Evolutionary conservation across 148 eudicot genomes (phyloP).

Genomic region (Camellia lanceoleosa): DNA sequence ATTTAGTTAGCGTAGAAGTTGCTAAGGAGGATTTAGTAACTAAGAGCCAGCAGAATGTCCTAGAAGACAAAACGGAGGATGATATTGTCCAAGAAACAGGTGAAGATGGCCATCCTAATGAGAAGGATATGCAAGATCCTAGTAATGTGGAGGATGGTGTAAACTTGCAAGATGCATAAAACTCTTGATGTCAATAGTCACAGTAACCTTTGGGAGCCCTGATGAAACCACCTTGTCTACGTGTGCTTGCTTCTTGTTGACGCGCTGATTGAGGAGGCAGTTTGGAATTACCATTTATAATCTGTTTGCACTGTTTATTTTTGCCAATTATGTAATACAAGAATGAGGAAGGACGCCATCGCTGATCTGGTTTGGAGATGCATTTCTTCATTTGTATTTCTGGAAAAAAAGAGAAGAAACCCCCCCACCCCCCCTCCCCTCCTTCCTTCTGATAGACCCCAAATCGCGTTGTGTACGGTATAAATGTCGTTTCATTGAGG

Average conservation of each 20-base stretch:
- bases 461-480: not conserved
- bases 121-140: not conserved
- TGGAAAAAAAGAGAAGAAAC: not conserved
- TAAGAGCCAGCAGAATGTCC: conserved; percentile 2
- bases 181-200: not conserved
- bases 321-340: not conserved
- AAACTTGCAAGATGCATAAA: not conserved
- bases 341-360: conserved; percentile 1
- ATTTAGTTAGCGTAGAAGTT: conserved; percentile 7
- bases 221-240: not conserved
- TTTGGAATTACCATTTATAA: not conserved
- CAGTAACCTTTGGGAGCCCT: not conserved
- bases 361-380: not conserved
- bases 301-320: not conserved
- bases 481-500: not conserved
- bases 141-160: not conserved
- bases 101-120: conserved; percentile 1
- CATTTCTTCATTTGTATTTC: not conserved
- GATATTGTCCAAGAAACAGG: not conserved
- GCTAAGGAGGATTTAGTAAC: conserved; percentile 9
- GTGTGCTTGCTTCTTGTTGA: not conserved
- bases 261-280: not conserved
- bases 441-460: not conserved
- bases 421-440: too few relatives aligned
- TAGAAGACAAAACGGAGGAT: not conserved